These are phyloP conservation scores for Lecanicillium sp. DNA, from an alignment of 2,329 filamentous ascomycete species.

Conservation along the genomic window DNA sequence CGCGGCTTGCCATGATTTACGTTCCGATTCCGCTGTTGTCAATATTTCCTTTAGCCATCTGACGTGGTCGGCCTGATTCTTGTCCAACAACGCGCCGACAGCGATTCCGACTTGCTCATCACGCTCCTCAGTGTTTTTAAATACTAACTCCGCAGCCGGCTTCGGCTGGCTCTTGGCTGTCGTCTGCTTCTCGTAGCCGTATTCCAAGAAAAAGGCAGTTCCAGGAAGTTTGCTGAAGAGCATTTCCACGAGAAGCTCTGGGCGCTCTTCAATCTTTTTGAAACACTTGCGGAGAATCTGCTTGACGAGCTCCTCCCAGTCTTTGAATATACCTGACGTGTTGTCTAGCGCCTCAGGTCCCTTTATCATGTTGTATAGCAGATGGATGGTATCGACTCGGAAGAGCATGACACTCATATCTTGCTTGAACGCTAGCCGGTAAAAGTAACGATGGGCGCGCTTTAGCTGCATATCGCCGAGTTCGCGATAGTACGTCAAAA, in stretches of 20 bases:
- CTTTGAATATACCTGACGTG: slow-evolving; percentile 60
- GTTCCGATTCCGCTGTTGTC: slow-evolving; percentile 59
- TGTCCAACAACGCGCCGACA: slow-evolving; percentile 72
- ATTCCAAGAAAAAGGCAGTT: slow-evolving; percentile 82
- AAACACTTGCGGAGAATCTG: slow-evolving; percentile 77
- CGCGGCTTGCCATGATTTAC: slow-evolving; percentile 69
- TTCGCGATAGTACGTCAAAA: slow-evolving; percentile 74
- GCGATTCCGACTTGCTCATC: slow-evolving; percentile 72
- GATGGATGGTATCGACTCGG: slow-evolving; percentile 79
- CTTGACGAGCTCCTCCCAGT: slow-evolving; percentile 85
- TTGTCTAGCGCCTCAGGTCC: slow-evolving; percentile 71
- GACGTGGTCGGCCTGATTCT: slow-evolving; percentile 67
- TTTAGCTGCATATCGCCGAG: slow-evolving; percentile 76
- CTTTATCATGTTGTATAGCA: slow-evolving; percentile 88
- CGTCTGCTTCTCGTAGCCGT: slow-evolving; percentile 81
- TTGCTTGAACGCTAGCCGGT: slow-evolving; percentile 90
- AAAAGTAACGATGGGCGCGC: slow-evolving; percentile 87
- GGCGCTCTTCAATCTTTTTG: slow-evolving; percentile 78
- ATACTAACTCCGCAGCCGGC: slow-evolving; percentile 74
- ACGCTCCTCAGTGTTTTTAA: slow-evolving; percentile 62
- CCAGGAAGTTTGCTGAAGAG: slow-evolving; percentile 86
- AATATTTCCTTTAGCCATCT: slow-evolving; percentile 74
- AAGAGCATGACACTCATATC: slow-evolving; percentile 84
- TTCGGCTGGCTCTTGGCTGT: slow-evolving; percentile 52
- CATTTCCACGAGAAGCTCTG: slow-evolving; percentile 82